These are phyloP conservation scores for Microbotryum scabiosae DNA, from an alignment of 1,284 basidiomycete genomes.

Conservation along the genomic window DNA sequence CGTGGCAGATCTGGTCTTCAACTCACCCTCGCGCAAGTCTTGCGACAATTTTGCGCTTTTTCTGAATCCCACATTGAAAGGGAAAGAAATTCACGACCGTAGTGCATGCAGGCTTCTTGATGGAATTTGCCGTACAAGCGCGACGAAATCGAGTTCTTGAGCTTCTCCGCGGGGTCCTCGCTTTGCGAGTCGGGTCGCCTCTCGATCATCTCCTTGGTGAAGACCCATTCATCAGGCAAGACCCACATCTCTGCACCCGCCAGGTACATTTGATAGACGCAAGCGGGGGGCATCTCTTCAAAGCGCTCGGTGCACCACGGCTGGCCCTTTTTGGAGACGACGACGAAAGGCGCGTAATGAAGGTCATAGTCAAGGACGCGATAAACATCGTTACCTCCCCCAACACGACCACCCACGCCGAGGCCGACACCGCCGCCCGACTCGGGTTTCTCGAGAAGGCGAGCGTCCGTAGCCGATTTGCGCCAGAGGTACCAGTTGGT, in stretches of 20 bases:
- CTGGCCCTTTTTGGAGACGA: slow-evolving; percentile 33
- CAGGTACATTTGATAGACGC: slow-evolving; percentile 39
- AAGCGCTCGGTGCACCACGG: slow-evolving; percentile 39
- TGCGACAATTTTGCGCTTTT: slow-evolving; percentile 33
- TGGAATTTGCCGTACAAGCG: slow-evolving; percentile 37
- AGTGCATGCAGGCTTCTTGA: slow-evolving; percentile 39
- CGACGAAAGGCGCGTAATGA: slow-evolving; percentile 35
- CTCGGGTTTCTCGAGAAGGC: slow-evolving; percentile 17
- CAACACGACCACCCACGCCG: slow-evolving; percentile 19
- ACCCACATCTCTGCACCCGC: slow-evolving; percentile 37
- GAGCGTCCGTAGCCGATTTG: slow-evolving; percentile 24
- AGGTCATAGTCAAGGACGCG: slow-evolving; percentile 35
- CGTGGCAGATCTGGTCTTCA: neutral
- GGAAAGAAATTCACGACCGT: slow-evolving; percentile 36
- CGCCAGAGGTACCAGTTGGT: slow-evolving; percentile 36
- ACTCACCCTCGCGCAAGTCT: slow-evolving; percentile 21
- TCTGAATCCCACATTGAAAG: slow-evolving; percentile 34
- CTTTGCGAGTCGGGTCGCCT: slow-evolving; percentile 16
- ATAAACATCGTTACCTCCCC: slow-evolving; percentile 32
- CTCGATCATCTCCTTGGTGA: slow-evolving; percentile 34
- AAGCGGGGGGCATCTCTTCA: slow-evolving; percentile 34
- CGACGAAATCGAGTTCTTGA: slow-evolving; percentile 35
- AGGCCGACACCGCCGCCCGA: slow-evolving; percentile 25
- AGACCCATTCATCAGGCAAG: slow-evolving; percentile 36
- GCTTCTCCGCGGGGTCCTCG: slow-evolving; percentile 32